Base-by-base conservation (phyloP, 2,329 filamentous ascomycete species). In the Hymenoscyphus linearis region DNA sequence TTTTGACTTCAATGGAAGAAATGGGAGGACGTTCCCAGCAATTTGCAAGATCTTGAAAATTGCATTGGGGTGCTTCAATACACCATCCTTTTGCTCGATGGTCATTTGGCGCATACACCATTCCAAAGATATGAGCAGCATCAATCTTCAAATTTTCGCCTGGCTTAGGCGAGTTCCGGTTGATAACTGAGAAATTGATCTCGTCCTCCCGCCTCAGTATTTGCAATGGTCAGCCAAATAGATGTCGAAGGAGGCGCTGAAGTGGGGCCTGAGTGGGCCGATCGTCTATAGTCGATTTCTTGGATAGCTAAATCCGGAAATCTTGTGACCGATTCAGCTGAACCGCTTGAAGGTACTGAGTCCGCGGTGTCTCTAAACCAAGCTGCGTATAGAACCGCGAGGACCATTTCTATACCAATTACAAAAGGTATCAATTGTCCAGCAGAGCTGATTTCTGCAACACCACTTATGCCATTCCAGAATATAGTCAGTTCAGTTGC, bases 341-440 rank as follows among this genome's bases (percentile, higher is more conserved):
- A 47, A 47, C 9, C 9, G n/a, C n/a, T 22, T 1, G 9, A 26
- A 18, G 22, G 3, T 16, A 27, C 27, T 16, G 25, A 31, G 14
- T 47, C 40, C 14, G 4, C 7, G 2, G 14, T 27, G n/a, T 34
- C 36, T 14, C 10, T 25, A 27, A 34, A 31, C 36, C 55, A 57
- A 18, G 37, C 18, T 18, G 27, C 31, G 34, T 59, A 54, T 14
- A 44, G 12, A 14, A 59, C 50, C 12, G 34, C 34, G 40, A 53
- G 44, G n/a, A 31, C 54, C 37, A 47, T 56, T 55, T 27, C 63
- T 34, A 70, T 34, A 3, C 68, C 68, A 40, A 68, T 68, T 13
- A 71, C 57, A 22, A 71, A 63, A 35, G 68, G 69, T 27, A 71
- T 71, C 2, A 68, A 54, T 52, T 71, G 69, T 4, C 67, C 69